Conservation (phyloP, 768 basidiomycete genomes). For the Calocybe indica region DNA sequence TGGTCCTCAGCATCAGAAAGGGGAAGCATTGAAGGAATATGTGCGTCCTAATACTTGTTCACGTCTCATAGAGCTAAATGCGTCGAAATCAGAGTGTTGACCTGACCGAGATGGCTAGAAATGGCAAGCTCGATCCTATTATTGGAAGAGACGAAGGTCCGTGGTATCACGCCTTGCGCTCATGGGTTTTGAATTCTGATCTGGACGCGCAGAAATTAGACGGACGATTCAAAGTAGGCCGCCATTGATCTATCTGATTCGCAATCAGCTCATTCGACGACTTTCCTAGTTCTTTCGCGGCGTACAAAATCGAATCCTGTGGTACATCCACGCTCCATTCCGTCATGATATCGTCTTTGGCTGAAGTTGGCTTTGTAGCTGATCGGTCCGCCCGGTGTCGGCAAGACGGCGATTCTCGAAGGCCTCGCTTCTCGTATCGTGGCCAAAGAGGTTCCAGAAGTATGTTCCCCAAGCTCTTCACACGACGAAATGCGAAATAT, state of each 20-base stretch:
- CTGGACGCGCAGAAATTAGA: slow-evolving; percentile 58
- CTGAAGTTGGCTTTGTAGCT: slow-evolving; percentile 18
- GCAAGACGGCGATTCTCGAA: slow-evolving; percentile 90
- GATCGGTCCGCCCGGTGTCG: slow-evolving; percentile 84
- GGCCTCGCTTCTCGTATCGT: slow-evolving; percentile 86
- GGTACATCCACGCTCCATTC: slow-evolving; percentile 29
- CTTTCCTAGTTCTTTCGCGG: slow-evolving; percentile 63
- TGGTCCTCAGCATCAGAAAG: slow-evolving; percentile 65
- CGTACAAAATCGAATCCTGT: slow-evolving; percentile 93
- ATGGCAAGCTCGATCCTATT: slow-evolving; percentile 85
- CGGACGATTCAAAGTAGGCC: slow-evolving; percentile 83
- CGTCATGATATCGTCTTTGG: slow-evolving; percentile 23
- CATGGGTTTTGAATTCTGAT: background rate
- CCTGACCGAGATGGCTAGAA: slow-evolving; percentile 74
- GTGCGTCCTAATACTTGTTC: slow-evolving; percentile 18
- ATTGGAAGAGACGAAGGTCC: slow-evolving; percentile 85
- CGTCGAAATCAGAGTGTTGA: slow-evolving; percentile 57
- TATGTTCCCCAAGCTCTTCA: slow-evolving; percentile 21
- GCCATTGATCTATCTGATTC: background rate
- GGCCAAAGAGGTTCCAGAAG: slow-evolving; percentile 87
- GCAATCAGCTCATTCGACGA: background rate
- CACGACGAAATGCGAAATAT: background rate
- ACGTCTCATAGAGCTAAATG: background rate
- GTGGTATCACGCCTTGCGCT: slow-evolving; percentile 5
- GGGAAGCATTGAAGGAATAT: slow-evolving; percentile 82